Conservation (phyloP, 768 basidiomycete genomes). For the Macrolepiota albuminosa region DNA sequence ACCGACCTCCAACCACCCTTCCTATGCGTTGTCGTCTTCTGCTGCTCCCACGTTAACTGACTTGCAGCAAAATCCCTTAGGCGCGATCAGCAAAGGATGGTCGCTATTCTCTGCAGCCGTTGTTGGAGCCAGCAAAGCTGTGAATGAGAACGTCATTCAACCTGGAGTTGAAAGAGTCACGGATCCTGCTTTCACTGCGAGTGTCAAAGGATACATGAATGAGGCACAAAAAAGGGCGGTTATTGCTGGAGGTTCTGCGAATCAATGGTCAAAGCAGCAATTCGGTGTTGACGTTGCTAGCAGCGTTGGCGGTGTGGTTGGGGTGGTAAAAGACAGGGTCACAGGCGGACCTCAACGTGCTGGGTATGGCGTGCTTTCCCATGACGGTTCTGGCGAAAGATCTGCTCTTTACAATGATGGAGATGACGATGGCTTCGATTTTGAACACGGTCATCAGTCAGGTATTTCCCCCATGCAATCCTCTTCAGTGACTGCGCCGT, state of each 20-base stretch:
- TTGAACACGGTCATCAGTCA: slow-evolving; percentile 28
- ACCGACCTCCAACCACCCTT: slow-evolving; percentile 53
- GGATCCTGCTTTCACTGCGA: slow-evolving; percentile 77
- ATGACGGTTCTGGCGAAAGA: slow-evolving; percentile 46
- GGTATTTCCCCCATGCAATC: slow-evolving; percentile 15
- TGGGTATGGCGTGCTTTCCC: slow-evolving; percentile 45
- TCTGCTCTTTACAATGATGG: slow-evolving; percentile 60
- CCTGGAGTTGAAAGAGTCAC: slow-evolving; percentile 78
- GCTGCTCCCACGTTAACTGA: slow-evolving; percentile 77
- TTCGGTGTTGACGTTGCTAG: slow-evolving; percentile 85
- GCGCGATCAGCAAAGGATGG: slow-evolving; percentile 92
- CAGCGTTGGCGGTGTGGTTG: slow-evolving; percentile 67
- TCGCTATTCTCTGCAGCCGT: slow-evolving; percentile 89
- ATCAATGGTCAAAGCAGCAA: slow-evolving; percentile 72
- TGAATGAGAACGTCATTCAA: slow-evolving; percentile 86
- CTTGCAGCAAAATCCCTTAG: slow-evolving; percentile 80
- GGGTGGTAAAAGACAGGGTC: slow-evolving; percentile 54
- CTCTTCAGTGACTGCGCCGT: slow-evolving; percentile 6
- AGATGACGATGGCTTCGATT: slow-evolving; percentile 64
- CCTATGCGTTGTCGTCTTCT: slow-evolving; percentile 70
- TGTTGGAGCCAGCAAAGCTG: slow-evolving; percentile 68
- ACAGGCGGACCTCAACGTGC: slow-evolving; percentile 44
- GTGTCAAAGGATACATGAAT: slow-evolving; percentile 65
- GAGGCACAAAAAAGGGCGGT: slow-evolving; percentile 66
- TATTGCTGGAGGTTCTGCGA: slow-evolving; percentile 57